Percentiles rank a stretch among this genome's conserved stretches.
These are phyloP conservation scores for Volvariella surrecta DNA, from an alignment of 1,284 basidiomycete species.

Conservation along the genomic window DNA sequence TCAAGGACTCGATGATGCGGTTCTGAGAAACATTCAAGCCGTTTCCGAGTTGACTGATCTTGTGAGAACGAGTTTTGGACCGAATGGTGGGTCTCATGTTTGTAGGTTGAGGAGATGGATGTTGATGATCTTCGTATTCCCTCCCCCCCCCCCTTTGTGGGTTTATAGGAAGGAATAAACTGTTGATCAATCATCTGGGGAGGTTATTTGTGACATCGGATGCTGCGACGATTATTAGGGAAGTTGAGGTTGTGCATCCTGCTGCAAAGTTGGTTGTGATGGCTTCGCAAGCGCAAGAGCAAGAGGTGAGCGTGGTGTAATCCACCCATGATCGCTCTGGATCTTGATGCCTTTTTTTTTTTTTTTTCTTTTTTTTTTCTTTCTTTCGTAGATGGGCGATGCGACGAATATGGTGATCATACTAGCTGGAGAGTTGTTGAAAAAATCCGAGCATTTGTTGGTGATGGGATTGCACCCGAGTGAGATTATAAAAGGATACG, in stretches of 20 bases:
- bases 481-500: constrained; percentile 92
- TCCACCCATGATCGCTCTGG: too few species aligned
- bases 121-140: too few species aligned
- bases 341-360: too few species aligned
- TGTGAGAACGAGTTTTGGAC: constrained; percentile 93
- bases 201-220: constrained; percentile 97
- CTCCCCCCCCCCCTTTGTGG: too few species aligned
- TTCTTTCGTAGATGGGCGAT: constrained; percentile 77
- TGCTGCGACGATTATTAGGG: constrained; percentile 97
- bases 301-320: constrained; percentile 85
- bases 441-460: constrained; percentile 88
- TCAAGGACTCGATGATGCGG: constrained; percentile 89
- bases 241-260: constrained; percentile 97
- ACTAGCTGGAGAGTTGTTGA: constrained; percentile 91
- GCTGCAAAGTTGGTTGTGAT: constrained; percentile 97
- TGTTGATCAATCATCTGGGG: constrained; percentile 94
- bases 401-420: constrained; percentile 95
- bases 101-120: constrained; percentile 1
- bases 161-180: constrained; percentile 92
- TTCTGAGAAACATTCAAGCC: constrained; percentile 92
- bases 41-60: constrained; percentile 92
- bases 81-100: constrained; percentile 84
- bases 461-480: constrained; percentile 97
- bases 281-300: constrained; percentile 95
- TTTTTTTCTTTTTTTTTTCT: constrained; percentile 3